phyloP scores from a whole-genome alignment of 768 basidiomycete genomes.

The Russula sp. region DNA sequence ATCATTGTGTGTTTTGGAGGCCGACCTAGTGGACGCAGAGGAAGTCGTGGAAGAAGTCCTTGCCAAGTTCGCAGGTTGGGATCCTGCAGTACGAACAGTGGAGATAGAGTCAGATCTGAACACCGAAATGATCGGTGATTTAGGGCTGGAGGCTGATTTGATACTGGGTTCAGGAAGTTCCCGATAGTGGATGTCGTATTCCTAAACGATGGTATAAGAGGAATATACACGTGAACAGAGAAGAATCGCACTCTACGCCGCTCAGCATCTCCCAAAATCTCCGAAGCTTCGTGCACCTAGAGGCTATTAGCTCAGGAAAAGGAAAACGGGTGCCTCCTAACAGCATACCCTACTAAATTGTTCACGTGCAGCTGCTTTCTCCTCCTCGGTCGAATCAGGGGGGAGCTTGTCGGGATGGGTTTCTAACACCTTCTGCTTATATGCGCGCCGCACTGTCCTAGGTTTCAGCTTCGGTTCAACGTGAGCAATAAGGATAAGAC shows the following conservation, averaged over 20 bases:
- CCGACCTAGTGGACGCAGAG: neutral
- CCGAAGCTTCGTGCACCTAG: conserved; percentile 59
- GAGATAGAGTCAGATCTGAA: conserved; percentile 7
- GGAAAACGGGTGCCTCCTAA: neutral
- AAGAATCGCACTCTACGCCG: conserved; percentile 45
- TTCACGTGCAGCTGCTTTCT: conserved; percentile 46
- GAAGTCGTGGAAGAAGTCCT: conserved; percentile 13
- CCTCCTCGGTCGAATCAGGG: conserved; percentile 41
- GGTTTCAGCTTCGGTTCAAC: neutral
- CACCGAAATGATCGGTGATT: conserved; percentile 8
- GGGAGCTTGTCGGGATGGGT: conserved; percentile 71
- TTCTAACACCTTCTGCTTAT: conserved; percentile 57
- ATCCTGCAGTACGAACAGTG: conserved; percentile 8
- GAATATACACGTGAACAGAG: neutral
- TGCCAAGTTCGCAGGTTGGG: neutral
- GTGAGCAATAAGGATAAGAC: neutral
- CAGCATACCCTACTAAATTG: conserved; percentile 52
- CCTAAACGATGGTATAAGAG: conserved; percentile 6
- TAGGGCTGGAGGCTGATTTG: conserved; percentile 10
- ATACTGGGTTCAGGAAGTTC: conserved; percentile 13
- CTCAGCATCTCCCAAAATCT: conserved; percentile 45
- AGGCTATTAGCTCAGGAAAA: conserved; percentile 23
- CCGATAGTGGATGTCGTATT: conserved; percentile 20
- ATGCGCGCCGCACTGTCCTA: conserved; percentile 53
- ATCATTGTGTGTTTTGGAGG: conserved; percentile 1